A percentile compares a stretch with the other conserved stretches of the same genome.
Conservation (phyloP, 1,284 basidiomycete species). For the Naganishia sp. region DNA sequence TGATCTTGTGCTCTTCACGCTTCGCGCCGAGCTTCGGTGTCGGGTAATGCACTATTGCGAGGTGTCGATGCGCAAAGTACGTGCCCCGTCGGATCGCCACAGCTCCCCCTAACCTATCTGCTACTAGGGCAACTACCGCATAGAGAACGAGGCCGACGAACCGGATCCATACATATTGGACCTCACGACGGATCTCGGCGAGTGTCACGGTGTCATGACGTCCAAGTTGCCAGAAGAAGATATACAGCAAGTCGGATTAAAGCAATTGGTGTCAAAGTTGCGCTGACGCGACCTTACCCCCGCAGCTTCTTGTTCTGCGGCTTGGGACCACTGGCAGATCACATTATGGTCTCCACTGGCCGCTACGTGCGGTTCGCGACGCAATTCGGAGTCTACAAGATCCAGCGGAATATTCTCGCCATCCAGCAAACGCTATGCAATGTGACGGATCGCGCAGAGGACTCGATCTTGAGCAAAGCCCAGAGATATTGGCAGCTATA, state of each 20-base stretch:
- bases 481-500: constrained; percentile 82
- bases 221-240: constrained; percentile 65
- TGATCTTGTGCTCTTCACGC: constrained; percentile 80
- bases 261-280: not conserved
- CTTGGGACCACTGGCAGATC: constrained; percentile 81
- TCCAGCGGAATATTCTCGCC: constrained; percentile 84
- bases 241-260: constrained; percentile 60
- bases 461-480: constrained; percentile 71
- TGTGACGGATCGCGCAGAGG: constrained; percentile 63
- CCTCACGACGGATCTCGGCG: constrained; percentile 76
- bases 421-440: constrained; percentile 90
- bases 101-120: not conserved
- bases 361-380: constrained; percentile 72
- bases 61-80: constrained; percentile 71
- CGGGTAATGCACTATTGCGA: constrained; percentile 79
- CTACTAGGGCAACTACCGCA: constrained; percentile 73
- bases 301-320: constrained; percentile 82
- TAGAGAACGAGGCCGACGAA: constrained; percentile 79
- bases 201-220: constrained; percentile 71
- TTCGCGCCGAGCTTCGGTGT: constrained; percentile 85
- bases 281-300: constrained; percentile 15
- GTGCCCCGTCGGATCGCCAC: constrained; percentile 34
- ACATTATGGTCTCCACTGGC: constrained; percentile 74
- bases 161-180: constrained; percentile 89
- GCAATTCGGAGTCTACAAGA: constrained; percentile 78